These are phyloP conservation scores for Prinsepia uniflora DNA, from an alignment of 306 rosid genomes.

Conservation along the genomic window DNA sequence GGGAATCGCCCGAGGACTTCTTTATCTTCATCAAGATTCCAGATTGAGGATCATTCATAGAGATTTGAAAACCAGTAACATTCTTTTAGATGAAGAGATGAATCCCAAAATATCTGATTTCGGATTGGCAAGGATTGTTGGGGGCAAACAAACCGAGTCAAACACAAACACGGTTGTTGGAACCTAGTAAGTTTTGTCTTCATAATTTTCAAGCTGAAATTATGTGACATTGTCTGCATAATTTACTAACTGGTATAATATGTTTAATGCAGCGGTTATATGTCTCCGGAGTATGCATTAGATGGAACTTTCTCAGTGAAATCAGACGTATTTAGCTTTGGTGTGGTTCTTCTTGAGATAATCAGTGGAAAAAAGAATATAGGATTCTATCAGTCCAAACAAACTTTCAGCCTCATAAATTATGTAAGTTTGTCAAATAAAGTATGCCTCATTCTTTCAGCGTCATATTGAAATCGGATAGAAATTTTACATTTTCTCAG, in stretches of 20 bases:
- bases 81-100: conserved; percentile 60
- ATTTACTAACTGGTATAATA: no score
- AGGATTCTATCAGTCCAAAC: conserved; percentile 30
- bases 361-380: conserved; percentile 49
- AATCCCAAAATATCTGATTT: conserved; percentile 69
- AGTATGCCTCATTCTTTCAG: no score
- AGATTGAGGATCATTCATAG: conserved; percentile 69
- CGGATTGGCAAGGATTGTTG: conserved; percentile 64
- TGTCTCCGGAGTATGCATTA: conserved; percentile 47
- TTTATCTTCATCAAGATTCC: conserved; percentile 72
- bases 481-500: conserved; percentile 15
- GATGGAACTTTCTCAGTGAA: conserved; percentile 47
- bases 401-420: conserved; percentile 42
- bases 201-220: neutral
- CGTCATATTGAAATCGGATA: neutral
- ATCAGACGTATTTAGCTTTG: conserved; percentile 54
- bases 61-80: conserved; percentile 59
- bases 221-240: neutral
- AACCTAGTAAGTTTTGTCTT: conserved; percentile 52
- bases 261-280: conserved; percentile 36
- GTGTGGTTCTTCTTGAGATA: conserved; percentile 51
- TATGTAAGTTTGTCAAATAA: conserved; percentile 32
- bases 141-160: conserved; percentile 48
- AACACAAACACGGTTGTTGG: conserved; percentile 62
- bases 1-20: conserved; percentile 67